These are phyloP conservation scores for Lachancea sp. DNA, from an alignment of 805 yeast genomes.

Conservation along the genomic window DNA sequence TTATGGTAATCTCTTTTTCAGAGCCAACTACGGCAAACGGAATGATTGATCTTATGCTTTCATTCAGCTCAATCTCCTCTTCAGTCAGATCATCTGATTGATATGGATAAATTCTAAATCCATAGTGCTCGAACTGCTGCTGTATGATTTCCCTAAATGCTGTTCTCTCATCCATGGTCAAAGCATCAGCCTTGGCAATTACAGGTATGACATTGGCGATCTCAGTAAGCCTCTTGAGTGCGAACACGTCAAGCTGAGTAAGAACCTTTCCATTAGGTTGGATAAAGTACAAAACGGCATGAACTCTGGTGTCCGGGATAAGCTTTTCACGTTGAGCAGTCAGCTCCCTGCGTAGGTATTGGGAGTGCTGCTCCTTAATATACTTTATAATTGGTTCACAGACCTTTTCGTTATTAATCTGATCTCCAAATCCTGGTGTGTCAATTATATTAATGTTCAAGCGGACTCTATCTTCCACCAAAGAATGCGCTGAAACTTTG, in stretches of 20 bases:
- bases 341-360: slow-evolving; percentile 84
- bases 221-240: slow-evolving; percentile 77
- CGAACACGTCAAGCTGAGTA: slow-evolving; percentile 73
- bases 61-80: slow-evolving; percentile 67
- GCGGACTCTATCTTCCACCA: slow-evolving; percentile 81
- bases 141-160: slow-evolving; percentile 71
- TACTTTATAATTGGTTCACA: slow-evolving; percentile 96
- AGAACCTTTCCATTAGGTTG: slow-evolving; percentile 87
- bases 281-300: slow-evolving; percentile 84
- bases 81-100: slow-evolving; percentile 63
- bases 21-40: slow-evolving; percentile 96
- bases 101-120: slow-evolving; percentile 77
- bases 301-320: slow-evolving; percentile 85
- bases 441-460: slow-evolving; percentile 85
- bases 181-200: slow-evolving; percentile 87
- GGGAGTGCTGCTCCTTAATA: slow-evolving; percentile 91
- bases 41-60: slow-evolving; percentile 65
- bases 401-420: slow-evolving; percentile 86
- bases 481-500: slow-evolving; percentile 57
- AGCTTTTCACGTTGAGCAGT: slow-evolving; percentile 86
- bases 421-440: slow-evolving; percentile 98
- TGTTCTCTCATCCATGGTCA: slow-evolving; percentile 79
- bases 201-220: slow-evolving; percentile 92
- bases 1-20: slow-evolving; percentile 64
- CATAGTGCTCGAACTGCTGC: slow-evolving; percentile 64